Evolutionary conservation across 1,139 yeast species (phyloP), one percentile per base, ranked within the genome.

Genomic region (Maudiozyma humilis): DNA sequence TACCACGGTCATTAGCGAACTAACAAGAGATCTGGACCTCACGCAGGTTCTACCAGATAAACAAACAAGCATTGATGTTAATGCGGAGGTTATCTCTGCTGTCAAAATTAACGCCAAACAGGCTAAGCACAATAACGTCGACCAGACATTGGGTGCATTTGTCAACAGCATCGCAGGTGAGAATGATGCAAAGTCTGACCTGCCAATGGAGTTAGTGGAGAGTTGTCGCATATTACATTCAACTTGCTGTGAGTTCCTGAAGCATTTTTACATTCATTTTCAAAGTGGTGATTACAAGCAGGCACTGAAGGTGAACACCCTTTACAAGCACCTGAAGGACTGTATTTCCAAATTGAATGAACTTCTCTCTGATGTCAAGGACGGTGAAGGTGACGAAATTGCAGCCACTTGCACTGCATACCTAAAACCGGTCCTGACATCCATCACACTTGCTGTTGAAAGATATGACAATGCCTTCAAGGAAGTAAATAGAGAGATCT

Each of bases 231-330:
- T 76, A 29, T 68, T 78, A 16, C 88, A 82, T 56, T 74, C 80
- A 1, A 80, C 89, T 0, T 75, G 87, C 1, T 71, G 79, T 34
- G 91, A 82, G 59, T 82, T 82, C 55, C 60, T 82, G 38, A 73
- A 78, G 45, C 89, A 82, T 59, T 82, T 82, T 57, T 82, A 87
- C 82, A 59, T 71, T 4, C 79, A 77, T 54, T 78, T 76, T 53
- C 73, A 72, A 50, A 74, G 79, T 27, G 77, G 78, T 12, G 82
- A 78, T 43, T 70, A 76, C 15, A 66, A 73, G 19, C 75, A 74
- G 48, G 78, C 76, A 10, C 52, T 56, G 1, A 67, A 69, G 16
- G 65, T 77, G 16, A 64, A 69, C 36, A 72, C 69, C 43, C 63
- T 78, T 32, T 75, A 72, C 44, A 66, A 64, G 27, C 71, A 75